Evolutionary conservation across 768 basidiomycete species (phyloP).

Genomic region (Rhizopogon vinicolor): DNA sequence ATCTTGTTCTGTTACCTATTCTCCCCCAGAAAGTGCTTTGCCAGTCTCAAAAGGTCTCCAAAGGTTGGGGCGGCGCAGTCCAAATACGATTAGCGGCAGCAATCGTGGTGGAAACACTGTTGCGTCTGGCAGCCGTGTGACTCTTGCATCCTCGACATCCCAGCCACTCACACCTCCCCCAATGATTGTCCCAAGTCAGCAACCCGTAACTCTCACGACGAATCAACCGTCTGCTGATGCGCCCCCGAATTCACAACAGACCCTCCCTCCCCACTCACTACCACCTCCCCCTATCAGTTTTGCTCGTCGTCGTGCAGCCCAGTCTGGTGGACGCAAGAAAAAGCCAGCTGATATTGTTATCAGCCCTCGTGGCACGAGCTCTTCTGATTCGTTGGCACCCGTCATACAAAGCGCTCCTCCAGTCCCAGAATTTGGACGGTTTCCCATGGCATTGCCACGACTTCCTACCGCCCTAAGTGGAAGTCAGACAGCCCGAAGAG

Average conservation of each 20-base stretch:
- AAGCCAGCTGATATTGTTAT: slow-evolving; percentile 81
- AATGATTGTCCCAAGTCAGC: slow-evolving; percentile 22
- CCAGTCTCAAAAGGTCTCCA: slow-evolving; percentile 21
- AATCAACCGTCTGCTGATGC: slow-evolving; percentile 19
- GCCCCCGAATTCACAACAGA: slow-evolving; percentile 14
- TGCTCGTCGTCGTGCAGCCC: slow-evolving; percentile 66
- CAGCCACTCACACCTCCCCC: slow-evolving; percentile 20
- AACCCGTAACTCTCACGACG: slow-evolving; percentile 9
- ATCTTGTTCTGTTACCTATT: slow-evolving; percentile 21
- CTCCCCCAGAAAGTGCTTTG: slow-evolving; percentile 21
- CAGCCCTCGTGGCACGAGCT: slow-evolving; percentile 57
- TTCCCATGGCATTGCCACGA: slow-evolving; percentile 64
- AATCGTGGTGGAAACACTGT: slow-evolving; percentile 22
- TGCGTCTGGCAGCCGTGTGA: slow-evolving; percentile 20
- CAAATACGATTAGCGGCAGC: slow-evolving; percentile 20
- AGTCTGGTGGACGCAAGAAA: slow-evolving; percentile 53
- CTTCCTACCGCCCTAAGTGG: slow-evolving; percentile 46
- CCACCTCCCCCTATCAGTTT: slow-evolving; percentile 75
- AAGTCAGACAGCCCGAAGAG: slow-evolving; percentile 45
- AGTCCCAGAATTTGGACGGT: slow-evolving; percentile 40
- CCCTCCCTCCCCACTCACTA: slow-evolving; percentile 33
- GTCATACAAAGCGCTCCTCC: slow-evolving; percentile 78
- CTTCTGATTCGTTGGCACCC: slow-evolving; percentile 52
- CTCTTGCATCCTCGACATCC: slow-evolving; percentile 10
- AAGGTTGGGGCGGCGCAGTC: slow-evolving; percentile 35